These are phyloP conservation scores for Suhomyces terraborum DNA, from an alignment of 1,139 yeast species.

Conservation along the genomic window DNA sequence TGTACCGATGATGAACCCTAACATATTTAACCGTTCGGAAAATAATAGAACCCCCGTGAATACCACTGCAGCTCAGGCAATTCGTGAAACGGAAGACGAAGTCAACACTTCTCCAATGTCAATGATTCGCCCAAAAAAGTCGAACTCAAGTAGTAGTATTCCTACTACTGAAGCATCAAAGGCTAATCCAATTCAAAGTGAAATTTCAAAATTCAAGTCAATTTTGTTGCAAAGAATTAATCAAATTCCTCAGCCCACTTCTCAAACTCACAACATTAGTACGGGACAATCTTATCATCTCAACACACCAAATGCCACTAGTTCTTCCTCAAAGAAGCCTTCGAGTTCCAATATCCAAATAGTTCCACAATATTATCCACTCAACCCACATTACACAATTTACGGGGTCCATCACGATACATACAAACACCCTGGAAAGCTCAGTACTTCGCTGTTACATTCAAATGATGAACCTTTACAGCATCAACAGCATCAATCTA, in stretches of 20 bases:
- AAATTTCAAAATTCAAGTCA: slow-evolving; percentile 16
- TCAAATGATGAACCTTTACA: slow-evolving; percentile 9
- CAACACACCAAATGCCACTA: slow-evolving; percentile 11
- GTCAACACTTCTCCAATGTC: slow-evolving; percentile 21
- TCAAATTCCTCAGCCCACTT: slow-evolving; percentile 3
- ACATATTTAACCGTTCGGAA: slow-evolving; percentile 14
- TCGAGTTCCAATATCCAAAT: slow-evolving; percentile 23
- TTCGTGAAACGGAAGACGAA: slow-evolving; percentile 15
- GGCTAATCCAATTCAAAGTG: slow-evolving; percentile 10
- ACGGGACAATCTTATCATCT: slow-evolving; percentile 18
- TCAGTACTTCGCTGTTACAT: slow-evolving; percentile 12
- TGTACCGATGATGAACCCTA: slow-evolving; percentile 16
- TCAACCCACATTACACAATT: slow-evolving; percentile 40
- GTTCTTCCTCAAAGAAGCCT: slow-evolving; percentile 18
- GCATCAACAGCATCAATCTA: slow-evolving; percentile 1
- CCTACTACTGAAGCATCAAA: neutral
- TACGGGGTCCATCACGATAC: slow-evolving; percentile 20
- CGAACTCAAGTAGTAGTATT: slow-evolving; percentile 1
- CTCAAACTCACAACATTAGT: slow-evolving; percentile 2
- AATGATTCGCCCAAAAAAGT: slow-evolving; percentile 9
- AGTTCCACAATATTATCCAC: slow-evolving; percentile 41
- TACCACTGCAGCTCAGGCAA: slow-evolving; percentile 7
- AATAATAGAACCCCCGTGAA: slow-evolving; percentile 20
- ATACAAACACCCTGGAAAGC: slow-evolving; percentile 9
- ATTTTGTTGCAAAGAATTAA: slow-evolving; percentile 15